phyloP scores from a whole-genome alignment of 495 filamentous ascomycete genomes.

The Neurospora sublineolata region DNA sequence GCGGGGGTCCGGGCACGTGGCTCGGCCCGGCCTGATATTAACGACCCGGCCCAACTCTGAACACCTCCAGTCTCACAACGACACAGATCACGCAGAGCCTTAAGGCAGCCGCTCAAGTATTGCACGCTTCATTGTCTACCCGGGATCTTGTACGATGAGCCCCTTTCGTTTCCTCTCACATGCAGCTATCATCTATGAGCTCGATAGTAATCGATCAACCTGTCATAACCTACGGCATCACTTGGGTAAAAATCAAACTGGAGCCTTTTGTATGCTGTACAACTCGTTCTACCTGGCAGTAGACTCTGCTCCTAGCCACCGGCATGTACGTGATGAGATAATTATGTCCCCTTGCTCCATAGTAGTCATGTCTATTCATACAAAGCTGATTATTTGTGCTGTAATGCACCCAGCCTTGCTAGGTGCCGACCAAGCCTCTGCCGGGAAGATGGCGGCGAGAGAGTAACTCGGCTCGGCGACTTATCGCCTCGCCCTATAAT shows the following conservation, averaged over 20 bases:
- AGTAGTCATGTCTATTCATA: neutral
- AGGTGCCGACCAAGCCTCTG: neutral
- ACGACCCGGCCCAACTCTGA: neutral
- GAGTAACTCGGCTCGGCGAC: neutral
- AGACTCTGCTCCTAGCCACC: neutral
- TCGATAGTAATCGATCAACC: neutral
- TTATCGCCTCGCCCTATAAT: neutral
- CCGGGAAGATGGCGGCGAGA: neutral
- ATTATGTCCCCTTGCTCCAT: neutral
- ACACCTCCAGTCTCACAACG: neutral
- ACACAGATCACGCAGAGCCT: neutral
- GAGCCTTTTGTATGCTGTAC: neutral
- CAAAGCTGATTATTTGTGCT: neutral
- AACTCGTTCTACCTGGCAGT: neutral
- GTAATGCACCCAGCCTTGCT: neutral
- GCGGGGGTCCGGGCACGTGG: neutral
- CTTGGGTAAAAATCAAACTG: neutral
- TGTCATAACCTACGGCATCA: neutral
- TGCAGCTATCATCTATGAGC: neutral
- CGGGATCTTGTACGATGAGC: neutral
- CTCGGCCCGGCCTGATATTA: neutral
- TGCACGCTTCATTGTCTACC: neutral
- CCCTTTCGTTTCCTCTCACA: neutral
- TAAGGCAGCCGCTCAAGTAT: neutral
- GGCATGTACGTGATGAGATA: neutral